phyloP scores from a whole-genome alignment of 1,284 basidiomycete species.

The Polyporus tsugae region DNA sequence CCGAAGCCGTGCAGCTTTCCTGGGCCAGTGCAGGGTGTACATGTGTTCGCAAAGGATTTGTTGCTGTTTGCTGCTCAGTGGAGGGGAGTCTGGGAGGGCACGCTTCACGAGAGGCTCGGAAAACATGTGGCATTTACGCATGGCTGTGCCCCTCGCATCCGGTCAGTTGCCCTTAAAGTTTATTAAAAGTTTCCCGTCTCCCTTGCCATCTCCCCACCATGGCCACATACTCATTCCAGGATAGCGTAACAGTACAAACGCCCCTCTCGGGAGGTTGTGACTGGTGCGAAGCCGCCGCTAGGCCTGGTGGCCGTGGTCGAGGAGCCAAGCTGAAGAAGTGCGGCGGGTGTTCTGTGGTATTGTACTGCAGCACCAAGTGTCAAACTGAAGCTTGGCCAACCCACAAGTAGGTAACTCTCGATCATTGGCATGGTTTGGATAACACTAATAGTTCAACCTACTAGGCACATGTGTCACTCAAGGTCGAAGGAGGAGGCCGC shows the following conservation, averaged over 20 bases:
- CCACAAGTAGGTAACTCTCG: not conserved
- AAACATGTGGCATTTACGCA: too few relatives aligned
- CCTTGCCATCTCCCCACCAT: not conserved
- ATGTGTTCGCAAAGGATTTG: too few relatives aligned
- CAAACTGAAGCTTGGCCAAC: not conserved
- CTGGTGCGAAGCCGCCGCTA: not conserved
- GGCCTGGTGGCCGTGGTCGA: not conserved
- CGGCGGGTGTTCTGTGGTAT: not conserved
- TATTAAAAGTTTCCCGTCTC: not conserved
- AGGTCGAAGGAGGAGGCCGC: not conserved
- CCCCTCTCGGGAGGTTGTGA: slow-evolving; percentile 1
- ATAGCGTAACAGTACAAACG: not conserved
- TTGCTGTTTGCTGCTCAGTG: too few relatives aligned
- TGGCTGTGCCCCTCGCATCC: too few relatives aligned
- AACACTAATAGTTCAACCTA: not conserved
- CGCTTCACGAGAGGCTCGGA: too few relatives aligned
- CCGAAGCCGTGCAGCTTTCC: too few relatives aligned
- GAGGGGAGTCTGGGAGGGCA: too few relatives aligned
- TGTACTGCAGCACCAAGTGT: not conserved
- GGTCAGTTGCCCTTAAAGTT: too few relatives aligned
- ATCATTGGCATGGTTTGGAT: not conserved
- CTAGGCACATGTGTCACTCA: not conserved
- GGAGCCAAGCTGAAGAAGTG: slow-evolving; percentile 5
- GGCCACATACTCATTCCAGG: not conserved
- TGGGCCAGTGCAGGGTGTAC: too few relatives aligned